phyloP scores from a whole-genome alignment of 768 basidiomycete species.

The Lactifluus subvellereus region DNA sequence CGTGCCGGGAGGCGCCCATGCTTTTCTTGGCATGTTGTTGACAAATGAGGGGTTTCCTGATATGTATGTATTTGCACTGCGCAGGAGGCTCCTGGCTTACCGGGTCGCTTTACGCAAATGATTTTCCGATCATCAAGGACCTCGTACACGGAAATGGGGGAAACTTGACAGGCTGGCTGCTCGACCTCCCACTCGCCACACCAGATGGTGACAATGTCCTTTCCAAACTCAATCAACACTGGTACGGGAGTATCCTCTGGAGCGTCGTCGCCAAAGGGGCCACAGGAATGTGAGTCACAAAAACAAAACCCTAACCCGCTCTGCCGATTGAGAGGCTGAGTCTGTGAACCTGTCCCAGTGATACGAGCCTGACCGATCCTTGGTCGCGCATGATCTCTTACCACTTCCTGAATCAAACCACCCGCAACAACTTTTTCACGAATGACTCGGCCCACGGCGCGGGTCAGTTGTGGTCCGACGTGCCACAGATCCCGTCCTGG shows the following conservation, averaged over 20 bases:
- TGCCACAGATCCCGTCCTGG: slow-evolving; percentile 48
- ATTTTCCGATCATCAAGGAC: slow-evolving; percentile 52
- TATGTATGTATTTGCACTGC: not conserved
- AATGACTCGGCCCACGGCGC: slow-evolving; percentile 59
- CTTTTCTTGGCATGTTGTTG: not conserved
- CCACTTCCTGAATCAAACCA: slow-evolving; percentile 68
- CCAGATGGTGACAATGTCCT: slow-evolving; percentile 48
- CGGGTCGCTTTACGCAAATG: slow-evolving; percentile 56
- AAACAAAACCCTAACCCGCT: not conserved
- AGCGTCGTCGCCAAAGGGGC: slow-evolving; percentile 53
- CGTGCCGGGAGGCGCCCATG: not conserved
- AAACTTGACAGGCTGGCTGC: slow-evolving; percentile 46
- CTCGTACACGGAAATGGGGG: slow-evolving; percentile 54
- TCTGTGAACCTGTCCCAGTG: slow-evolving; percentile 33
- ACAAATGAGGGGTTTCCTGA: not conserved
- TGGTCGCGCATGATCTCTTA: slow-evolving; percentile 64
- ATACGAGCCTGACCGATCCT: slow-evolving; percentile 59
- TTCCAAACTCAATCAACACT: slow-evolving; percentile 43
- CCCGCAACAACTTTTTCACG: slow-evolving; percentile 52
- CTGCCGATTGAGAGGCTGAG: not conserved
- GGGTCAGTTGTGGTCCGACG: slow-evolving; percentile 62
- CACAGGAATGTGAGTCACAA: slow-evolving; percentile 43
- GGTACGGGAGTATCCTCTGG: slow-evolving; percentile 48
- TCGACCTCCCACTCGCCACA: slow-evolving; percentile 50
- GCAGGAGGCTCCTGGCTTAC: slow-evolving; percentile 65